Base-by-base conservation (phyloP, 164 flowering plant genomes). In the Dillenia turbinata region DNA sequence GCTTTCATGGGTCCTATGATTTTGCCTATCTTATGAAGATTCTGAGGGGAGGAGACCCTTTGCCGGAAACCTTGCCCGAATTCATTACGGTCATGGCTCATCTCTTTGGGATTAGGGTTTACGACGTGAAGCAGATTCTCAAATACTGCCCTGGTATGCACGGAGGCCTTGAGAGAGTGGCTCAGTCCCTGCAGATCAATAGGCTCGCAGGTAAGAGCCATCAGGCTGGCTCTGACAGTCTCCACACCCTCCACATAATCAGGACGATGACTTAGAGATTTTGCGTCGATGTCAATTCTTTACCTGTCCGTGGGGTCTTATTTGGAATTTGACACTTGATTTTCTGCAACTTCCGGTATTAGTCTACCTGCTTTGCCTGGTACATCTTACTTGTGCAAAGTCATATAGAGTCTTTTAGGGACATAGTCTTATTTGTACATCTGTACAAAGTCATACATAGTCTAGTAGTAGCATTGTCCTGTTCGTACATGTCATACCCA, bases 191-290 rank as follows among this genome's bases (percentile, higher is more conserved):
- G 1, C 49, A 47, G 1, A 62, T 74, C 9, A 51, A 51, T 7
- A 63, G 78, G 0, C 61, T 26, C 16, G 72, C 59, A 11, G 75
- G 75, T 2, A 59, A 63, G 47, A 48, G 72, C 49, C 78, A 71
- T 48, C 75, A 75, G n/a, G 78, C 75, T 13, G 75, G 71, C 19
- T 68, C 75, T 0, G 75, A 72, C 13, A 72, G 71, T 56, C 10
- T 72, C 26, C 49, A 67, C 14, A 68, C 69, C 1, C 43, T 50
- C 47, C 60, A 59, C 13, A 22, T 51, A 0, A 64, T 60, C 43
- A 1, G 48, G n/a, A 67, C 67, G 59, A 48, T 69, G 48, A 64
- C 8, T 48, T 59, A 63, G 53, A 54, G 46, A 45, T 45, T 54
- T 49, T 12, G n/a, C n/a, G n/a, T n/a, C n/a, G n/a, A n/a, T n/a